A percentile compares a stretch with the other conserved stretches of the same genome.
These are phyloP conservation scores for Diphasiastrum complanatum DNA, from an alignment of 83 land plant genomes.

Conservation along the genomic window DNA sequence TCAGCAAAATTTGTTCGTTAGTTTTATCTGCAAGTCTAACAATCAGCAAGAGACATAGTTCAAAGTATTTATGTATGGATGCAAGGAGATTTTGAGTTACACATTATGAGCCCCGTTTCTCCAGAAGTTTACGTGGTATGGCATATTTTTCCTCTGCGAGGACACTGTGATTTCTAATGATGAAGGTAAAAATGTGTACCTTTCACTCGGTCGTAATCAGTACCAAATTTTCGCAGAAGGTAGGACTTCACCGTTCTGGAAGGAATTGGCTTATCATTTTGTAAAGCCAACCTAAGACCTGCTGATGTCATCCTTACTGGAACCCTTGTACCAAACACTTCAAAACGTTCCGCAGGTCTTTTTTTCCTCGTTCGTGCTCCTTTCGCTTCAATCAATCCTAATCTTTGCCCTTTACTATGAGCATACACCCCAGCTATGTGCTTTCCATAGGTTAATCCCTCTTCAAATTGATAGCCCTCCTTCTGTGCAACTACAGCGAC, in stretches of 20 bases:
- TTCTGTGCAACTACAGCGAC: constrained; percentile 35
- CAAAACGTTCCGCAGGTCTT: constrained; percentile 9
- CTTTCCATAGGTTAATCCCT: constrained; percentile 35
- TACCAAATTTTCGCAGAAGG: constrained; percentile 25
- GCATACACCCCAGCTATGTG: constrained; percentile 25
- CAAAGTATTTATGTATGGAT: too few relatives aligned
- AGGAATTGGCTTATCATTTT: constrained; percentile 19
- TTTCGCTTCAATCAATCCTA: constrained; percentile 19
- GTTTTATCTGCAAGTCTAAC: too few relatives aligned
- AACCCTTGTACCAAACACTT: constrained; percentile 34
- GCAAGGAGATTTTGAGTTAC: too few relatives aligned
- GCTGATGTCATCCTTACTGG: constrained; percentile 19
- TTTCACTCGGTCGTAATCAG: constrained; percentile 26
- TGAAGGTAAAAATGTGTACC: constrained; percentile 9
- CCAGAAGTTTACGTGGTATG: too few relatives aligned
- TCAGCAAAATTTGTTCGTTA: too few relatives aligned
- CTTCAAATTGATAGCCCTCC: constrained; percentile 30
- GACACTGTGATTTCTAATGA: neutral
- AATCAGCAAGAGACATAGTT: too few relatives aligned
- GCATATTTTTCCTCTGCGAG: neutral
- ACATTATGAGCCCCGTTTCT: too few relatives aligned
- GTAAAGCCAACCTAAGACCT: constrained; percentile 25
- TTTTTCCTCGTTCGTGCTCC: constrained; percentile 16
- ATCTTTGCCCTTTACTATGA: constrained; percentile 24
- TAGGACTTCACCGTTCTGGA: constrained; percentile 27